Evolutionary conservation across 495 filamentous ascomycete genomes (phyloP).

Genomic region (Stereocaulon alpinum): DNA sequence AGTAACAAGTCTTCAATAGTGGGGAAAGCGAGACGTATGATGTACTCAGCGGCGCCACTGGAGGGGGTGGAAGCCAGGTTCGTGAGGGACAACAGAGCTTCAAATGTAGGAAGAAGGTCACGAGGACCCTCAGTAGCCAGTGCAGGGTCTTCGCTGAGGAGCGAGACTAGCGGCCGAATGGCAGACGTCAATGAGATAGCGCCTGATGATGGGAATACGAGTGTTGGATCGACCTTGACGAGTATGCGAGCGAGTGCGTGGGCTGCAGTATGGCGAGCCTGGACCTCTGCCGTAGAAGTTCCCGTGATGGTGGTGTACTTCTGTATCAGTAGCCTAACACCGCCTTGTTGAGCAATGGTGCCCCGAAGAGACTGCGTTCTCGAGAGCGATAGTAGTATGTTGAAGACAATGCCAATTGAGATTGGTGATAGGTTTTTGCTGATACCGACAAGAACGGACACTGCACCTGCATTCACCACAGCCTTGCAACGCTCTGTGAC

Average conservation of each 20-base stretch:
- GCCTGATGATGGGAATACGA: slow-evolving; percentile 70
- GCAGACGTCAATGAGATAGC: slow-evolving; percentile 62
- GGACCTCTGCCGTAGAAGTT: slow-evolving; percentile 27
- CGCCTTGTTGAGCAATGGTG: slow-evolving; percentile 79
- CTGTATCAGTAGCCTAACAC: slow-evolving; percentile 69
- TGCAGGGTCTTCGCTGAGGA: slow-evolving; percentile 42
- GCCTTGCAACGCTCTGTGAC: slow-evolving; percentile 64
- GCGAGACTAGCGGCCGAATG: slow-evolving; percentile 64
- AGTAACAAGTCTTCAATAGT: slow-evolving; percentile 75
- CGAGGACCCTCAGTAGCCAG: slow-evolving; percentile 49
- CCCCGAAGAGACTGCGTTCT: slow-evolving; percentile 61
- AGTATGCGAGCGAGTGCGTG: slow-evolving; percentile 88
- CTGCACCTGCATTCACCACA: slow-evolving; percentile 64
- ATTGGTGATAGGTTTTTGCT: slow-evolving; percentile 54
- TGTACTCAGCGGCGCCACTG: slow-evolving; percentile 53
- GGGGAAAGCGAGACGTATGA: slow-evolving; percentile 60
- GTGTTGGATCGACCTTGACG: slow-evolving; percentile 75
- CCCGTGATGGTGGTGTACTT: slow-evolving; percentile 50
- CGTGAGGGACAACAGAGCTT: slow-evolving; percentile 81
- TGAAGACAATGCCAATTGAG: slow-evolving; percentile 56
- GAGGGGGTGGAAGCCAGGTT: slow-evolving; percentile 78
- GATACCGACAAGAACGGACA: slow-evolving; percentile 61
- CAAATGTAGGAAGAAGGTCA: slow-evolving; percentile 82
- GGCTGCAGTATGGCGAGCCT: slow-evolving; percentile 53
- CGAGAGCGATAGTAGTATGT: slow-evolving; percentile 68